Conservation (phyloP, 768 basidiomycete species). For the Lentinula raphanica region DNA sequence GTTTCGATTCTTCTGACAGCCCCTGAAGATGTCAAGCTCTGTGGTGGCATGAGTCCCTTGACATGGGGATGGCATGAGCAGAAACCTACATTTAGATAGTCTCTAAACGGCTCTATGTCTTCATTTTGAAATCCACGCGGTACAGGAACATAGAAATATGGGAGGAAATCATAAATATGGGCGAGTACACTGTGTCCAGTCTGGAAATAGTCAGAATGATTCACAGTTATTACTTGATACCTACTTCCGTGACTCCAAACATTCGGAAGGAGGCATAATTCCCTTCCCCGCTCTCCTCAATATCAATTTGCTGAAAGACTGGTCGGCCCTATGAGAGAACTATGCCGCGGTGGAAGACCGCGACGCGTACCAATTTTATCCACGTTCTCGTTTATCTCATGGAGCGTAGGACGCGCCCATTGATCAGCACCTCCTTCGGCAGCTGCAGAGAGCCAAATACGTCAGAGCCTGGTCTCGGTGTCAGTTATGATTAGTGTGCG, state of each 20-base stretch:
- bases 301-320: constrained; percentile 97
- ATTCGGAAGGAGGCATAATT: constrained; percentile 52
- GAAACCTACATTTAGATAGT: constrained; percentile 69
- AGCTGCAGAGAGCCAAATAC: constrained; percentile 27
- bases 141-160: constrained; percentile 89
- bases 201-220: constrained; percentile 29
- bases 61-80: background rate
- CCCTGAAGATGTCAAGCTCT: constrained; percentile 29
- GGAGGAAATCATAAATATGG: constrained; percentile 75
- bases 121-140: constrained; percentile 75
- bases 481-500: constrained; percentile 23
- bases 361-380: constrained; percentile 61
- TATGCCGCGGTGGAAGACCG: background rate
- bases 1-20: constrained; percentile 51
- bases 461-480: constrained; percentile 29
- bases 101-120: constrained; percentile 61
- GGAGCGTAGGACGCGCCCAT: constrained; percentile 65
- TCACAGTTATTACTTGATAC: constrained; percentile 1
- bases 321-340: background rate
- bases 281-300: constrained; percentile 58
- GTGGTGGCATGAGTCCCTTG: background rate
- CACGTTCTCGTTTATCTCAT: constrained; percentile 47
- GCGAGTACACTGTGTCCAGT: constrained; percentile 86
- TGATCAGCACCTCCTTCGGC: constrained; percentile 74
- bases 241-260: constrained; percentile 88